phyloP scores from a whole-genome alignment of 2,329 filamentous ascomycete genomes.

The Grosmannia clavigera region DNA sequence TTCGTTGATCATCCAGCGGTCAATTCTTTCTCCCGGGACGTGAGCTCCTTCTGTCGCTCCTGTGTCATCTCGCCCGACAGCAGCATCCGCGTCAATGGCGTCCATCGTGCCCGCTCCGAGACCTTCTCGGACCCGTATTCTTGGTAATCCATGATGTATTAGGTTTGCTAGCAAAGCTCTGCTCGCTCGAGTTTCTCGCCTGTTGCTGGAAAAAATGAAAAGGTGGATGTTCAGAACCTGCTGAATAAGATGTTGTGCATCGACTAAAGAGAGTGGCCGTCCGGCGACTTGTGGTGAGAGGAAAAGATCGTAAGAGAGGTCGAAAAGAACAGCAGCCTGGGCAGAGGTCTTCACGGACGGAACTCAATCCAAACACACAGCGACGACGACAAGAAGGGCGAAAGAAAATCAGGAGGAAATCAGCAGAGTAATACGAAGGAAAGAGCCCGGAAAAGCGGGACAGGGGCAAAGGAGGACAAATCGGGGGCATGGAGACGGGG shows the following conservation, averaged over 20 bases:
- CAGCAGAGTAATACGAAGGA: not conserved
- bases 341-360: not conserved
- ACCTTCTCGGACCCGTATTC: constrained; percentile 24
- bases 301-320: not conserved
- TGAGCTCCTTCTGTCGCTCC: constrained; percentile 56
- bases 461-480: not conserved
- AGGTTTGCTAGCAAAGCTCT: no score
- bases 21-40: constrained; percentile 59
- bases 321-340: no score
- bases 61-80: constrained; percentile 72
- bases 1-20: constrained; percentile 84
- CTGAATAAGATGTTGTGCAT: not conserved
- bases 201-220: no score
- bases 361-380: constrained; percentile 7
- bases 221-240: not conserved
- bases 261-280: not conserved
- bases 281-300: not conserved
- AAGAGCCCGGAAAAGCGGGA: not conserved
- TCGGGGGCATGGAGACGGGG: constrained; percentile 5
- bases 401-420: not conserved
- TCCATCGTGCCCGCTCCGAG: constrained; percentile 68
- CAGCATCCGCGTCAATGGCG: constrained; percentile 69
- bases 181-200: no score
- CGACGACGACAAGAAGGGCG: not conserved
- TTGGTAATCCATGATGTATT: constrained; percentile 21